phyloP scores from a whole-genome alignment of 345 rosid species.

The Eucalyptus melliodora region DNA sequence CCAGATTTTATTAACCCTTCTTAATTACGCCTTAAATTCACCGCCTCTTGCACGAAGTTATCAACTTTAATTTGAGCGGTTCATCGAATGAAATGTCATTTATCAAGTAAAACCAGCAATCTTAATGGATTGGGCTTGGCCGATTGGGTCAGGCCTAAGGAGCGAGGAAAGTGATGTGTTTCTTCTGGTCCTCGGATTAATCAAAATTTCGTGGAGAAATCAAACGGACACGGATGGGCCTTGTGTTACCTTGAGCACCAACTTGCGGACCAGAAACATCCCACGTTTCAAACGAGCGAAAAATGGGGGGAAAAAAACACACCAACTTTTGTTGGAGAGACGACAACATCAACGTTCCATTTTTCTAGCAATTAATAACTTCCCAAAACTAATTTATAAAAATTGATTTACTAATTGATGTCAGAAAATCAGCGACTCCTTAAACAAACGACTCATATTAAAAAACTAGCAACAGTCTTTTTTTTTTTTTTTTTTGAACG shows the following conservation, averaged over 20 bases:
- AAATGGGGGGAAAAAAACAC: not conserved
- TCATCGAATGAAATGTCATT: not conserved
- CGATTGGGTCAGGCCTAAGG: not conserved
- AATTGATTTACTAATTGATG: not conserved
- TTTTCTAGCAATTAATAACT: not conserved
- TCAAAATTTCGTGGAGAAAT: not conserved
- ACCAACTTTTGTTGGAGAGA: not conserved
- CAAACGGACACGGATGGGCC: not conserved
- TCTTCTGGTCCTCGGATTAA: not conserved
- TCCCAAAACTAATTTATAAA: too few relatives aligned
- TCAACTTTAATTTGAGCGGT: not conserved
- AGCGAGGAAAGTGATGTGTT: not conserved
- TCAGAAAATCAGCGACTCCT: fast-evolving
- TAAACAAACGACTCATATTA: too few relatives aligned
- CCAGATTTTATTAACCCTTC: not conserved
- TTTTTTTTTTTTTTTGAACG: too few relatives aligned
- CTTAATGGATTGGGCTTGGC: not conserved
- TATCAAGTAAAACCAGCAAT: not conserved
- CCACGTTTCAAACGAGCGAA: not conserved
- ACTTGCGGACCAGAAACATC: not conserved
- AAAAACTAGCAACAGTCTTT: too few relatives aligned
- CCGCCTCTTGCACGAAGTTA: not conserved
- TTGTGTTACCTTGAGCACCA: not conserved
- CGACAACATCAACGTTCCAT: too few relatives aligned
- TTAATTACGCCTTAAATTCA: not conserved